Base-by-base conservation (phyloP, 2,329 filamentous ascomycete genomes). In the Pyricularia sp. region DNA sequence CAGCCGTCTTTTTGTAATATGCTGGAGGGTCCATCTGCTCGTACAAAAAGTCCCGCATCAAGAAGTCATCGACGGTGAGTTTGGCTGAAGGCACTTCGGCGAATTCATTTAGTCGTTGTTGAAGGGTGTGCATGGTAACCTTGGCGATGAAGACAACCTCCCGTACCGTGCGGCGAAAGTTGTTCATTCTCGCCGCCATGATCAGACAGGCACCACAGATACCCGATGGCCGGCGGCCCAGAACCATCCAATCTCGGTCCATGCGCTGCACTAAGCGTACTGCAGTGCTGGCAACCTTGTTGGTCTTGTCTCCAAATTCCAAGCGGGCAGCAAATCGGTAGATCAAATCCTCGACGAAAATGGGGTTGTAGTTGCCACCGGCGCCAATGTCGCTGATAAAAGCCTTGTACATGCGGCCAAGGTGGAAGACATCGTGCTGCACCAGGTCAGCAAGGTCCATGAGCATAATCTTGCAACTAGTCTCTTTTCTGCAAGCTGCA, bases 121-220 rank as follows among this genome's bases (percentile, higher is more conserved):
- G 91, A 70, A 99, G 93, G 9, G 95, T 99, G 71, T 93, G 87
- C 72, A 96, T 96, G 61, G 94, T 96, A 67, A 98, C 94, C 77
- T 97, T 98, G 77, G 97, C 94, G 55, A 97, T 92, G 77, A 97
- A 98, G n/a, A 98, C 94, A 10, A 99, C 92, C 79, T 99, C 95
- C 33, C 93, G 88, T 14, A 97, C 89, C 0, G 93, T 97, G 23
- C 95, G 90, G 64, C 94, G 91, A 77, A 96, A 99, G 79, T 98
- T 98, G 85, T 97, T 97, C 91, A 98, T 98, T 68, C 95, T 91
- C 10, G 95, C 94, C 7, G 95, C 95, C 77, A 99, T 90, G 71
- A 99, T 92, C 65, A 99, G 86, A 73, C 94, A 97, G 14, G 95
- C 95, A 71, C 95, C 95, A 77, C 94, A 97, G 68, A 98, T 90